Conservation (phyloP, 345 rosid genomes). For the Brassica napus region DNA sequence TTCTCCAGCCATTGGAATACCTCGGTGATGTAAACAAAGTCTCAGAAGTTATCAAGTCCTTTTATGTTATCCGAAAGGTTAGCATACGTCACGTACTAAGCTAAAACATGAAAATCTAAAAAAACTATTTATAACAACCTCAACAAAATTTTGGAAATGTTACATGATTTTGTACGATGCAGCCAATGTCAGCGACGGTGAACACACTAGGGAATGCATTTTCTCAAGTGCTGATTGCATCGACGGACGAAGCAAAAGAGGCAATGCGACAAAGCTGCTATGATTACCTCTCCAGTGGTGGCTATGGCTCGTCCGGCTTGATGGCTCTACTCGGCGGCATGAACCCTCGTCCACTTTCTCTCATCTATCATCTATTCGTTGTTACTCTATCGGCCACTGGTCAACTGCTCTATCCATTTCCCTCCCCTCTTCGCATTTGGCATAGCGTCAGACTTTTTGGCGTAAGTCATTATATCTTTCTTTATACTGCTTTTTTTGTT, state of each 20-base stretch:
- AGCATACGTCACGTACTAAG: constrained; percentile 4
- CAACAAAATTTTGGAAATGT: neutral
- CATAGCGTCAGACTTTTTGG: constrained; percentile 33
- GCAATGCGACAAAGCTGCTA: constrained; percentile 45
- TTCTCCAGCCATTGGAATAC: constrained; percentile 44
- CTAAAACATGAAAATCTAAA: too few relatives aligned
- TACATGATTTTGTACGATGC: neutral
- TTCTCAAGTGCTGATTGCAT: constrained; percentile 37
- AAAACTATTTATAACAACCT: neutral
- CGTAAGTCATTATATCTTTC: constrained; percentile 20
- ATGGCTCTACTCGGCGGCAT: constrained; percentile 42
- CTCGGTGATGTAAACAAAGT: constrained; percentile 43
- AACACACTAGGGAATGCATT: constrained; percentile 44
- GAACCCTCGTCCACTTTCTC: constrained; percentile 41
- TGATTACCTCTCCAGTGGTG: constrained; percentile 37
- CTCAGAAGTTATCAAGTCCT: constrained; percentile 46
- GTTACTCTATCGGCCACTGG: constrained; percentile 34
- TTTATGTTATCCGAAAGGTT: constrained; percentile 53
- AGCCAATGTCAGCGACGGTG: constrained; percentile 47
- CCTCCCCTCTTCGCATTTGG: constrained; percentile 42
- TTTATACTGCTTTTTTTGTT: neutral
- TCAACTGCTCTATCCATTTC: constrained; percentile 39
- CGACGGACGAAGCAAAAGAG: constrained; percentile 38
- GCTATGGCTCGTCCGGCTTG: constrained; percentile 27
- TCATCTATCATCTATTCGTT: constrained; percentile 35